Percentiles rank a stretch among this genome's conserved stretches.
These are phyloP conservation scores for Discostella stelligera DNA, from an alignment of 352 stramenopile species.

Conservation along the genomic window DNA sequence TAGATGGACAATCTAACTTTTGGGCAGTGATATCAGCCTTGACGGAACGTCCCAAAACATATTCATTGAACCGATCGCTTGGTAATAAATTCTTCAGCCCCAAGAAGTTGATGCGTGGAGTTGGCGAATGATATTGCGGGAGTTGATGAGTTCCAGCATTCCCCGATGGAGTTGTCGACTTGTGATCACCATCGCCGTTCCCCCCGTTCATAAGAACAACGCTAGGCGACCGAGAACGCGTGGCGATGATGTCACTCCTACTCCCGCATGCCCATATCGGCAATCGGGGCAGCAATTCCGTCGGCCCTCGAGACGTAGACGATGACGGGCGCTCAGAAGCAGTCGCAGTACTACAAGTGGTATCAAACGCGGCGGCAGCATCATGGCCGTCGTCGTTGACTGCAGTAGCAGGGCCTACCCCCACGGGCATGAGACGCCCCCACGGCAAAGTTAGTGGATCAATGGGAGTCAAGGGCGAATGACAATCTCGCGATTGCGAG, in stretches of 20 bases:
- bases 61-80: conserved; percentile 64
- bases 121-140: background rate
- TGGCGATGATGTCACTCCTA: conserved; percentile 15
- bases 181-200: background rate
- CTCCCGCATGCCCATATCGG: conserved; percentile 1
- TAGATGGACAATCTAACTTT: conserved; percentile 24
- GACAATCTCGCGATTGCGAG: conserved; percentile 11
- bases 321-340: background rate
- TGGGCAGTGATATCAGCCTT: conserved; percentile 36
- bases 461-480: conserved; percentile 25
- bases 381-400: conserved; percentile 3
- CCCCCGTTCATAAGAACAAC: background rate
- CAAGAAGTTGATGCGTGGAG: conserved; percentile 36
- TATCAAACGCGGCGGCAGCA: background rate
- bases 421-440: conserved; percentile 52
- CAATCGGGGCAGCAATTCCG: conserved; percentile 29
- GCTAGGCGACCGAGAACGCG: conserved; percentile 28
- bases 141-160: background rate
- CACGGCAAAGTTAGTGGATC: conserved; percentile 52
- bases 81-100: conserved; percentile 49
- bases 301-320: conserved; percentile 11
- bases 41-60: conserved; percentile 42
- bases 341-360: background rate
- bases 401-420: background rate
- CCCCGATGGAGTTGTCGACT: background rate